Evolutionary conservation across 2,329 filamentous ascomycete genomes (phyloP), one percentile per base, ranked within the genome.

Genomic region (Huntiella moniliformis): DNA sequence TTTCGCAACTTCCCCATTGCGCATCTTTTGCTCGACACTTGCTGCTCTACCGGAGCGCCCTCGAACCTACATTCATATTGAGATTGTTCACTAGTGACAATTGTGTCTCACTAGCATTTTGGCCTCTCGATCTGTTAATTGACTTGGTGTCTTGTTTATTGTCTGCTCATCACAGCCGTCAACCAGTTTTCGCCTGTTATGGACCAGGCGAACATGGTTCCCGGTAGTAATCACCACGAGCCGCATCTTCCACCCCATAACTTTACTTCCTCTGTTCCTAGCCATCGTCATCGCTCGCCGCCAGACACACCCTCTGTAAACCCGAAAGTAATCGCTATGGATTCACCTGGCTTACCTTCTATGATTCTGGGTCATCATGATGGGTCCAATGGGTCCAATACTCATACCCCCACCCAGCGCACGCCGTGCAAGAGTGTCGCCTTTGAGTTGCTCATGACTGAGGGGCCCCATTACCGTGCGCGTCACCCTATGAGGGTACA

Each of bases 401-500:
- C 12, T 44, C 39, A 49, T 35, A n/a, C 22, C 16, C 18, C 44
- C 38, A 41, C 44, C 11, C 38, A 46, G 28, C 44, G 48, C 41
- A 38, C 43, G 31, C 44, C 34, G 32, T 45, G 75, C 52, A 87
- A 86, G 68, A 79, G 78, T 57, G 79, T 87, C 64, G 73, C 79
- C 66, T 87, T 88, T 62, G 78, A 84, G 61, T 70, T 86, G 46
- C 68, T 85, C 54, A 75, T 82, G 55, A 68, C 72, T 45, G 40
- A 42, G 32, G 71, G 73, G 31, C 74, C 76, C 50, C 73, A 79
- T 58, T 75, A 74, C 55, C 74, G 76, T 55, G 81, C 80, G 63
- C 78, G 82, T 57, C 68, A 87, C 53, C 82, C 82, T n/a, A 79
- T 88, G 74, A 71, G 82, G 56, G 82, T 88, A 45, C 82, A 92